Percentiles rank a stretch among this genome's conserved stretches.
Evolutionary conservation across 2,329 filamentous ascomycete genomes (phyloP).

Genomic region (Claviceps monticola): DNA sequence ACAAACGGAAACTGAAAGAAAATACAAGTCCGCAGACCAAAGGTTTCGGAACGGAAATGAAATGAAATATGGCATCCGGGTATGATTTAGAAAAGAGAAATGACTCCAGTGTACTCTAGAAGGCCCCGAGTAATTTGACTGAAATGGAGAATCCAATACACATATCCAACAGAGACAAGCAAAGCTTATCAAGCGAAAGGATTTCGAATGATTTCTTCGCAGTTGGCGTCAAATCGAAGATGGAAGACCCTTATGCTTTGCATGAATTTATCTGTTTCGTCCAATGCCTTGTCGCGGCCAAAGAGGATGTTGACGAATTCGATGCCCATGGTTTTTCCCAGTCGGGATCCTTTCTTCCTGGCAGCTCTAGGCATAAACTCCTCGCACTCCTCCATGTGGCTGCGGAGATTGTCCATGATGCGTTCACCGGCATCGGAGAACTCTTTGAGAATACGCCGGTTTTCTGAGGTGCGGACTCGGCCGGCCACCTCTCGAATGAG

Average conservation of each 20-base stretch:
- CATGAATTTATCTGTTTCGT: conserved; percentile 89
- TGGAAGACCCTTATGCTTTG: conserved; percentile 77
- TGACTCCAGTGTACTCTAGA: not conserved
- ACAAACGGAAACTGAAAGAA: not conserved
- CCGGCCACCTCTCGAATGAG: conserved; percentile 66
- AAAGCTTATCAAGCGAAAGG: conserved; percentile 35
- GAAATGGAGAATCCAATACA: not conserved
- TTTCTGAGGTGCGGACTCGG: conserved; percentile 58
- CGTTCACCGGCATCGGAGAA: conserved; percentile 84
- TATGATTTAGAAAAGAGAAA: not conserved
- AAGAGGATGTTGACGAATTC: conserved; percentile 97
- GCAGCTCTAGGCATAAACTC: conserved; percentile 86
- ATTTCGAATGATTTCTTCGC: conserved; percentile 67
- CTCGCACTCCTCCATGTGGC: conserved; percentile 82
- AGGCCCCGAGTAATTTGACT: not conserved
- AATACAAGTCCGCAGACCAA: not conserved
- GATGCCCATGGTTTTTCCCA: conserved; percentile 83
- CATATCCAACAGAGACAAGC: not conserved
- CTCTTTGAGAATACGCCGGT: conserved; percentile 70
- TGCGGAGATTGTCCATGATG: conserved; percentile 71
- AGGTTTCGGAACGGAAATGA: too few relatives aligned
- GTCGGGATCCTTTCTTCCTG: conserved; percentile 51
- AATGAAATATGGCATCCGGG: too few relatives aligned
- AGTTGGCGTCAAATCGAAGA: conserved; percentile 90
- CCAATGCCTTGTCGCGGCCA: conserved; percentile 76